phyloP scores from a whole-genome alignment of 768 basidiomycete genomes.

The Boletus insuetus region DNA sequence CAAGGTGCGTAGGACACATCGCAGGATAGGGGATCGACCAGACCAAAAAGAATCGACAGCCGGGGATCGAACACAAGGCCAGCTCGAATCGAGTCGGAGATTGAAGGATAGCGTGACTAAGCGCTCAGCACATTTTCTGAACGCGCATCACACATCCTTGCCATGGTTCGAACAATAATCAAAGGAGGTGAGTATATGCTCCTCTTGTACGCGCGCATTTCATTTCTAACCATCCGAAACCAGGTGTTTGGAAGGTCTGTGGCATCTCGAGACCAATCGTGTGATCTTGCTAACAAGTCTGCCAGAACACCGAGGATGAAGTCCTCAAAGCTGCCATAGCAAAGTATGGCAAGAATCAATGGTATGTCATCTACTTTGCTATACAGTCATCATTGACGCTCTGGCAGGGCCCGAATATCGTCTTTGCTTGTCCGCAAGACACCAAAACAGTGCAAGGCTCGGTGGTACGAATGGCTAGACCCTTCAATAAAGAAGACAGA shows the following conservation, averaged over 20 bases:
- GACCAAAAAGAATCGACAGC: neutral
- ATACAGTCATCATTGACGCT: neutral
- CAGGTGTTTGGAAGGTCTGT: slow-evolving; percentile 83
- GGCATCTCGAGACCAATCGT: neutral
- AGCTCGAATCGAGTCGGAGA: slow-evolving; percentile 15
- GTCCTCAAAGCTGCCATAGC: slow-evolving; percentile 98
- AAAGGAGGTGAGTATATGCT: slow-evolving; percentile 65
- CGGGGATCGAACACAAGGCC: slow-evolving; percentile 3
- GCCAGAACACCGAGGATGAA: slow-evolving; percentile 93
- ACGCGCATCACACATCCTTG: neutral
- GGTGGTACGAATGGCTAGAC: slow-evolving; percentile 99
- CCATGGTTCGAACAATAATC: slow-evolving; percentile 87
- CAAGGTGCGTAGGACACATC: neutral
- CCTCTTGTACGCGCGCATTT: neutral
- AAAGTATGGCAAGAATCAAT: slow-evolving; percentile 97
- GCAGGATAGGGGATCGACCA: slow-evolving; percentile 12
- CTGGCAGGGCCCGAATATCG: slow-evolving; percentile 88
- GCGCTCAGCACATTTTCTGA: neutral
- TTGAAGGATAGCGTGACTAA: slow-evolving; percentile 15
- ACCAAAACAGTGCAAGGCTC: slow-evolving; percentile 98
- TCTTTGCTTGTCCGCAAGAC: slow-evolving; percentile 97
- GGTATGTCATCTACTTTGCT: slow-evolving; percentile 39
- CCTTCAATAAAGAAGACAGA: slow-evolving; percentile 99
- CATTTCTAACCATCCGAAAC: slow-evolving; percentile 3
- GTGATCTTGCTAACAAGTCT: slow-evolving; percentile 8